Percentiles rank a stretch among this genome's conserved stretches.
Evolutionary conservation across 176 grass and related monocot species (phyloP).

Genomic region (Puya raimondii): DNA sequence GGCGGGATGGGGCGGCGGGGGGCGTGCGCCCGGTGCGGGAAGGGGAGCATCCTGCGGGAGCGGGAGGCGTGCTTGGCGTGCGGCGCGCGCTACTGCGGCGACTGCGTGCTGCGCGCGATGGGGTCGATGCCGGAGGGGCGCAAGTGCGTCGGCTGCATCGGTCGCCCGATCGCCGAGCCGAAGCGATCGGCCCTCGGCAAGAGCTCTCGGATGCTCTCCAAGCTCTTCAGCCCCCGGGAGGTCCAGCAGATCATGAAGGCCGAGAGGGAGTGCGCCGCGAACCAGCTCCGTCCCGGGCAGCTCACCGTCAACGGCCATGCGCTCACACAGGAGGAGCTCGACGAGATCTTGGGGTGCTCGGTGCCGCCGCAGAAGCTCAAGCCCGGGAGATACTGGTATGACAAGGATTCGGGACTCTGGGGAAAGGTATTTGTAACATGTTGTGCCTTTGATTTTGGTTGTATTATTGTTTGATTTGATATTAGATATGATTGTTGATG

Average conservation of each 20-base stretch:
- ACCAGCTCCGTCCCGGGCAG: slow-evolving; percentile 22
- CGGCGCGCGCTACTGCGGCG: slow-evolving; percentile 23
- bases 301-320: slow-evolving; percentile 14
- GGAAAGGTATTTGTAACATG: slow-evolving; percentile 11
- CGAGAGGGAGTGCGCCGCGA: slow-evolving; percentile 23
- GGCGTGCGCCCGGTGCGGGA: slow-evolving; percentile 17
- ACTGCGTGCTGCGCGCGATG: slow-evolving; percentile 25
- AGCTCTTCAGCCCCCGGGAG: slow-evolving; percentile 18
- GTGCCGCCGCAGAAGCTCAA: slow-evolving; percentile 21
- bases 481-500: not conserved
- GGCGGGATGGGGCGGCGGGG: slow-evolving; percentile 10
- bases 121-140: slow-evolving; percentile 29
- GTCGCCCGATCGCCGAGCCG: slow-evolving; percentile 17
- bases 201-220: slow-evolving; percentile 18
- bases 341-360: slow-evolving; percentile 20
- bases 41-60: slow-evolving; percentile 22
- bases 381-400: slow-evolving; percentile 26
- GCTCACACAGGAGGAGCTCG: slow-evolving; percentile 22
- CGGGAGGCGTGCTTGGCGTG: slow-evolving; percentile 25
- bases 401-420: slow-evolving; percentile 30
- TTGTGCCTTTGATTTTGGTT: not conserved
- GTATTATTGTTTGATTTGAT: not conserved
- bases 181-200: slow-evolving; percentile 15
- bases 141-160: slow-evolving; percentile 26
- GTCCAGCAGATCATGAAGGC: slow-evolving; percentile 28